A percentile compares a stretch with the other conserved stretches of the same genome.
Conservation (phyloP, 148 eudicot genomes). For the Spergularia bocconei region DNA sequence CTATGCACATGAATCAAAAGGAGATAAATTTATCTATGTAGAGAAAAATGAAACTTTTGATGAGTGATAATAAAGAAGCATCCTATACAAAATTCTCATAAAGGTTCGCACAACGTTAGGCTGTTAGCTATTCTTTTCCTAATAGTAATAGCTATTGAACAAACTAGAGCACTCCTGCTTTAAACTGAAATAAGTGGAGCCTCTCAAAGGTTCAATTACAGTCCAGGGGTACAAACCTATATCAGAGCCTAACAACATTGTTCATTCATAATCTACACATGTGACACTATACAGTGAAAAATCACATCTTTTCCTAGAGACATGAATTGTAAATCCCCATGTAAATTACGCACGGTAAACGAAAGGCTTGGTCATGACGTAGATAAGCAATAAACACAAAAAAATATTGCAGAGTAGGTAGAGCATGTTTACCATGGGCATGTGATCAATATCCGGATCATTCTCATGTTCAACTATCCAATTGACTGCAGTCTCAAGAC, state of each 20-base stretch:
- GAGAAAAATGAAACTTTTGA: too few relatives aligned
- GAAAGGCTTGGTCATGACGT: not conserved
- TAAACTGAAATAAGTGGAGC: not conserved
- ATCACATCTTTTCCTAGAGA: not conserved
- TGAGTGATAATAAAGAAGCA: not conserved
- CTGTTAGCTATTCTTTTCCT: not conserved
- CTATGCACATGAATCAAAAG: not conserved
- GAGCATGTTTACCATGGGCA: conserved; percentile 65
- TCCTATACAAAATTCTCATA: not conserved
- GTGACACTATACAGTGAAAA: not conserved
- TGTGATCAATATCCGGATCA: conserved; percentile 82
- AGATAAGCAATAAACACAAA: not conserved
- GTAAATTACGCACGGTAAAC: not conserved
- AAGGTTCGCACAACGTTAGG: not conserved
- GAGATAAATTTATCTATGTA: too few relatives aligned
- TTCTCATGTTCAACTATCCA: conserved; percentile 97
- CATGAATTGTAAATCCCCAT: not conserved
- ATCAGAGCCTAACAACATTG: not conserved
- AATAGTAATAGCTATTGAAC: not conserved
- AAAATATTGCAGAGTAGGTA: conserved; percentile 1
- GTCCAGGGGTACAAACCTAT: not conserved
- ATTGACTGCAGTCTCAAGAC: conserved; percentile 82
- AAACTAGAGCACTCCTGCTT: not conserved
- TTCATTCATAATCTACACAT: not conserved
- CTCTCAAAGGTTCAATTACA: not conserved